Base-by-base conservation (phyloP, 345 rosid species). In the Populus deltoides region DNA sequence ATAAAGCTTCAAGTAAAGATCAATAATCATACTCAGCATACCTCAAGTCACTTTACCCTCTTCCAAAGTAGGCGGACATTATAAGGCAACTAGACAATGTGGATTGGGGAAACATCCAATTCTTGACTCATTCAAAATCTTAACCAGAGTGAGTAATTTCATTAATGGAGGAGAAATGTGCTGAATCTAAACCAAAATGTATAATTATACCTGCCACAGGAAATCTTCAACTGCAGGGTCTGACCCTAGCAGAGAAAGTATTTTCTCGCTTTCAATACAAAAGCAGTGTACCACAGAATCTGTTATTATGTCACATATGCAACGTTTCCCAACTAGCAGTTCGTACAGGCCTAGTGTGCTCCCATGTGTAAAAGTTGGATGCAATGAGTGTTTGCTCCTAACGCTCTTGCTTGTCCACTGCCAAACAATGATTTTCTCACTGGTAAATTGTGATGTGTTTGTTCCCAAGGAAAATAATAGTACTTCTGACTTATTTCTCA, bases 301-400 rank as follows among this genome's bases (percentile, higher is more conserved):
- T 65, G 99, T 83, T 76, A 88, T 77, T 85, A 92, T 90, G 86
- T 93, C 90, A 17, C 94, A 91, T 35, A 93, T 81, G 84, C 86
- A 90, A 76, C 89, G 93, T 85, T 90, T 93, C 81, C 94, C 93
- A 24, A 85, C 86, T 55, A 96, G 86, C 41, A 92, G 92, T 85
- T 96, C 99, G 71, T 89, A 96, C 72, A 93, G 87, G 47, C 99
- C 99, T 83, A 96, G 84, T 7, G 97, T 93, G 85, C 97, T 93
- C 76, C 99, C 97, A 79, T 96, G 92, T 59, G 94, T 80, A 59
- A 96, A 91, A 41, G 90, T 90, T 77, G 99, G 99, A 89, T 96
- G 97, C 79, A 96, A 77, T 7, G 97, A 91, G 73, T 91, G 90
- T 75, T 85, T 89, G 90, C 83, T 93, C 76, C 83, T 81, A 85